Percentiles rank a stretch among this genome's conserved stretches.
Conservation (phyloP, 148 eudicot species). For the Spergularia bocconei region DNA sequence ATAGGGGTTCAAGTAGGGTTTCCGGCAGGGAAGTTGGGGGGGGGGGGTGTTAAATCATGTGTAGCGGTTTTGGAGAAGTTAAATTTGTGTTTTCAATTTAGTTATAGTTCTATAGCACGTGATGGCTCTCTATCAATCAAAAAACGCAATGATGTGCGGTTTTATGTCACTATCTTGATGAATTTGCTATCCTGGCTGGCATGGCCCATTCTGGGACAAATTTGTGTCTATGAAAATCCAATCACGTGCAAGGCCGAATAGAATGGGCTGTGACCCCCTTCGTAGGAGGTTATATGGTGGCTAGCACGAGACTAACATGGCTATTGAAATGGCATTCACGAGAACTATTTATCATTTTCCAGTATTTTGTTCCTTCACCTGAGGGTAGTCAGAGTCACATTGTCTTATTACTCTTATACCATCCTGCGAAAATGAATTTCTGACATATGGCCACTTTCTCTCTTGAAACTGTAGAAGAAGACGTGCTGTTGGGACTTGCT, state of each 20-base stretch:
- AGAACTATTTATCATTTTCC: neutral
- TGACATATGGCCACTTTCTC: slow-evolving; percentile 2
- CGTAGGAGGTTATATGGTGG: too few relatives aligned
- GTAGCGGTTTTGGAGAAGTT: too few relatives aligned
- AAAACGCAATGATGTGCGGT: neutral
- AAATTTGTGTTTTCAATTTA: too few relatives aligned
- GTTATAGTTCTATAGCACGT: neutral
- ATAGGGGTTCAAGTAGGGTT: too few relatives aligned
- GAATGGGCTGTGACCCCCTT: neutral
- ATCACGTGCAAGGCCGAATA: too few relatives aligned
- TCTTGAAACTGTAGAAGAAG: slow-evolving; percentile 54
- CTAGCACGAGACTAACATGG: too few relatives aligned
- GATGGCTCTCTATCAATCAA: neutral
- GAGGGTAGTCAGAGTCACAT: neutral
- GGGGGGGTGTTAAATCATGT: too few relatives aligned
- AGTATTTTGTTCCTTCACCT: neutral
- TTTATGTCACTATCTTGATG: neutral
- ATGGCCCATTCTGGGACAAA: neutral
- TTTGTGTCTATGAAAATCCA: too few relatives aligned
- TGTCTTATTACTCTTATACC: neutral
- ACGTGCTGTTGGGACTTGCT: slow-evolving; percentile 60
- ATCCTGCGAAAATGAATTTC: neutral
- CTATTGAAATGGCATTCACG: neutral
- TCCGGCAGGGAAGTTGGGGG: too few relatives aligned
- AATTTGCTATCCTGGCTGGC: neutral